A percentile compares a stretch with the other conserved stretches of the same genome.
These are phyloP conservation scores for Santalum album DNA, from an alignment of 164 flowering plant genomes.

Conservation along the genomic window DNA sequence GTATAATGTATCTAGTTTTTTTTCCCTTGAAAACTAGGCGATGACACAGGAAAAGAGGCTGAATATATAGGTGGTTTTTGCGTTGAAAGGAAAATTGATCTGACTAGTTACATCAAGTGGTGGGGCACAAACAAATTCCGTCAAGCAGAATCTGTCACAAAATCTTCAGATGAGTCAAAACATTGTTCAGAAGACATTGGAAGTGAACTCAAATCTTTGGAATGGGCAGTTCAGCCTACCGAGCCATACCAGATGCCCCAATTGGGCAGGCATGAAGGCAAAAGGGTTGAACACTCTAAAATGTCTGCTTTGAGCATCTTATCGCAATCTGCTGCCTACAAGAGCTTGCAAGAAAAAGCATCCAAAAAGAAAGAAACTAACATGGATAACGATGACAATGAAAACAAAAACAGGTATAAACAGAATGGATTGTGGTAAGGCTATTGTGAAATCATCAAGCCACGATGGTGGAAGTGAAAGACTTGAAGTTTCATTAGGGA, in stretches of 20 bases:
- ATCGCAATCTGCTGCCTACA: slow-evolving; percentile 74
- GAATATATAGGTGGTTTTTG: slow-evolving; percentile 53
- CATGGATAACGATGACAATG: slow-evolving; percentile 46
- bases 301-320: slow-evolving; percentile 70
- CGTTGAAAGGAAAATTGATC: slow-evolving; percentile 77
- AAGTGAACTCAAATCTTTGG: slow-evolving; percentile 59
- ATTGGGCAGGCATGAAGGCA: slow-evolving; percentile 42
- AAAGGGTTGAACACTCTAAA: slow-evolving; percentile 27
- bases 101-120: slow-evolving; percentile 84
- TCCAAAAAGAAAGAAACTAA: slow-evolving; percentile 36
- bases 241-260: slow-evolving; percentile 90
- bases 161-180: slow-evolving; percentile 50
- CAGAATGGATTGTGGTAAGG: slow-evolving; percentile 52
- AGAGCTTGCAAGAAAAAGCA: slow-evolving; percentile 64
- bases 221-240: slow-evolving; percentile 47
- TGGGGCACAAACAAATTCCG: slow-evolving; percentile 67
- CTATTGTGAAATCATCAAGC: slow-evolving; percentile 40
- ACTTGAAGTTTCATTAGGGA: slow-evolving; percentile 36
- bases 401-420: slow-evolving; percentile 37
- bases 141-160: slow-evolving; percentile 36
- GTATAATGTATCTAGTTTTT: too few species aligned
- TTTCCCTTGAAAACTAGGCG: slow-evolving; percentile 28
- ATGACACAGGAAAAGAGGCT: slow-evolving; percentile 55
- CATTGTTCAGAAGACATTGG: slow-evolving; percentile 45
- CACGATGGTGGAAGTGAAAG: slow-evolving; percentile 44